Percentiles rank a stretch among this genome's conserved stretches.
Conservation (phyloP, 805 yeast genomes). For the Myxozyma lipomycoides region DNA sequence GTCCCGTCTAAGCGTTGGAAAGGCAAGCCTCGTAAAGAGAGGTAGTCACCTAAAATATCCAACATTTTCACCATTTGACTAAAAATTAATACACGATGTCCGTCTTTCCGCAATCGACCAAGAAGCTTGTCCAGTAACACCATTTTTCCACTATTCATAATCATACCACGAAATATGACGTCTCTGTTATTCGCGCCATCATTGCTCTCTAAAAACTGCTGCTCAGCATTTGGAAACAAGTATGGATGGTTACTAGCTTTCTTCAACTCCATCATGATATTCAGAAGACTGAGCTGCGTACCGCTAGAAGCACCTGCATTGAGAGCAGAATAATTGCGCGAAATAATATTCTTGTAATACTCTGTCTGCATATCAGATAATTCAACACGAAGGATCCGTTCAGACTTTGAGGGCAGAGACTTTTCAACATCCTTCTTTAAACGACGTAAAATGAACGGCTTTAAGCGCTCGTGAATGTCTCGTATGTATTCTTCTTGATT, state of each 20-base stretch:
- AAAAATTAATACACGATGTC: constrained; percentile 91
- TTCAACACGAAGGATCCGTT: constrained; percentile 91
- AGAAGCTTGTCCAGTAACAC: constrained; percentile 86
- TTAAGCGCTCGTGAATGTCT: constrained; percentile 74
- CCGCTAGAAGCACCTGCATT: constrained; percentile 75
- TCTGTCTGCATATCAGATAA: constrained; percentile 92
- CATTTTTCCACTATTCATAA: constrained; percentile 98
- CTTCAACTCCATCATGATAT: constrained; percentile 91
- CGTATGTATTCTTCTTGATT: constrained; percentile 87
- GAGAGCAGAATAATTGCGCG: constrained; percentile 87
- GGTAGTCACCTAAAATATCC: constrained; percentile 90
- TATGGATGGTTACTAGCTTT: constrained; percentile 98
- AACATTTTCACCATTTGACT: constrained; percentile 97
- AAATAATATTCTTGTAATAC: constrained; percentile 87
- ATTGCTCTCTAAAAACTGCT: constrained; percentile 65
- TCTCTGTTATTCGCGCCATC: constrained; percentile 58
- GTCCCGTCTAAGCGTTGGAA: constrained; percentile 97
- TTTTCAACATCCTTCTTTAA: constrained; percentile 97
- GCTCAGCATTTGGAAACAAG: constrained; percentile 88
- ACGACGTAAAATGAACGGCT: constrained; percentile 89
- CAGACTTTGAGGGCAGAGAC: constrained; percentile 92
- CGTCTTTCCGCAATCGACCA: constrained; percentile 81
- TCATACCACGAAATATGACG: constrained; percentile 77
- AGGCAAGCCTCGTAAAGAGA: constrained; percentile 77
- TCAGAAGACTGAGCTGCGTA: constrained; percentile 77